Evolutionary conservation across 2,329 filamentous ascomycete genomes (phyloP).

Genomic region (Emericellopsis cladophorae): DNA sequence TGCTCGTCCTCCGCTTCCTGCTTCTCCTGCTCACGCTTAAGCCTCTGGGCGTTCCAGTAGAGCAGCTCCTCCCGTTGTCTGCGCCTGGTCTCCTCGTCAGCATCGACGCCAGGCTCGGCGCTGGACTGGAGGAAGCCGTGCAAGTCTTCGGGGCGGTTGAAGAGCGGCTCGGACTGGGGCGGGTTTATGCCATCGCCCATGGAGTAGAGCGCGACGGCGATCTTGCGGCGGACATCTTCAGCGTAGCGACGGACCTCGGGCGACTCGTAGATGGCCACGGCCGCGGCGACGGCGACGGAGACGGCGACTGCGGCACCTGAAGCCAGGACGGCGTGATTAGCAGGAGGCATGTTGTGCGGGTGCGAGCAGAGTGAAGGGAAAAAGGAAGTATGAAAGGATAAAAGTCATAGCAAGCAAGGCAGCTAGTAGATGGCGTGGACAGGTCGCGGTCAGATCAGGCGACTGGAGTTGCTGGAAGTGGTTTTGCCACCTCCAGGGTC

Average conservation of each 20-base stretch:
- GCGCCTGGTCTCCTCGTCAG: slow-evolving; percentile 47
- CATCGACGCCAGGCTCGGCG: slow-evolving; percentile 38
- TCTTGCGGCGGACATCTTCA: slow-evolving; percentile 46
- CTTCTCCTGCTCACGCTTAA: slow-evolving; percentile 29
- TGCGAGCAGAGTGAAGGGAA: neutral
- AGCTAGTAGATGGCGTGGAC: neutral
- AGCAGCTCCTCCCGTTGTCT: slow-evolving; percentile 52
- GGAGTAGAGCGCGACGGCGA: slow-evolving; percentile 46
- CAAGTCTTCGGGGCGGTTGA: slow-evolving; percentile 55
- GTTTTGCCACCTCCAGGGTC: neutral
- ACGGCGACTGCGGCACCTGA: slow-evolving; percentile 47
- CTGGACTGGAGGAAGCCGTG: slow-evolving; percentile 46
- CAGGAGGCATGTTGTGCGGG: slow-evolving; percentile 31
- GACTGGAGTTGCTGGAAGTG: neutral
- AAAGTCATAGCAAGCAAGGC: neutral
- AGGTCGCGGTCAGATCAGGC: neutral
- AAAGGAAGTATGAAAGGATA: neutral
- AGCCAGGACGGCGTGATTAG: slow-evolving; percentile 40
- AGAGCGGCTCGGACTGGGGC: slow-evolving; percentile 36
- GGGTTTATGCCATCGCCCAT: slow-evolving; percentile 45
- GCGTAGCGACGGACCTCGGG: slow-evolving; percentile 50
- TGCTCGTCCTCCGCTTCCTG: slow-evolving; percentile 5
- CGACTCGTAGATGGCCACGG: slow-evolving; percentile 50
- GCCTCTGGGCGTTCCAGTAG: slow-evolving; percentile 48
- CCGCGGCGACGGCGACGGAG: slow-evolving; percentile 42